phyloP scores from a whole-genome alignment of 2,329 filamentous ascomycete genomes.

The Trichoderma aggressivum region DNA sequence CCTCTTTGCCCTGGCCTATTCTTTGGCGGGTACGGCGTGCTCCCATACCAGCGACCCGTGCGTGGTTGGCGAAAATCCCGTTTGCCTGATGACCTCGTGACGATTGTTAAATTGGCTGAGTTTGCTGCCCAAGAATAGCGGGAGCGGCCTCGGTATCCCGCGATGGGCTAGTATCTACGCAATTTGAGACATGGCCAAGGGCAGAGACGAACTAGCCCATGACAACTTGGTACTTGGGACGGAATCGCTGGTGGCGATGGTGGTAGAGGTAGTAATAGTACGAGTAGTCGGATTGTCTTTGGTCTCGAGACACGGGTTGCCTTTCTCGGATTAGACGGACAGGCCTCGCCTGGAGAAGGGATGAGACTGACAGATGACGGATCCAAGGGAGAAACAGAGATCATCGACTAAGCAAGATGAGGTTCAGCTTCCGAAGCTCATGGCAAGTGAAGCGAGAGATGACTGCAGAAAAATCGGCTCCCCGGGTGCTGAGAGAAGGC shows the following conservation, averaged over 20 bases:
- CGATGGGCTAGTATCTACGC: not conserved
- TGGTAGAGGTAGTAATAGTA: no score
- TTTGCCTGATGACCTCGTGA: not conserved
- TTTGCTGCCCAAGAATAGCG: not conserved
- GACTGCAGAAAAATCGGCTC: not conserved
- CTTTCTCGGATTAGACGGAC: not conserved
- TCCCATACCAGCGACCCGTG: not conserved
- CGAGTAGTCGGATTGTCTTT: not conserved
- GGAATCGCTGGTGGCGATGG: not conserved
- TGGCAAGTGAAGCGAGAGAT: not conserved
- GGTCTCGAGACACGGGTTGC: not conserved
- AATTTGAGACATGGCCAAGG: not conserved
- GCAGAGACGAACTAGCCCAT: not conserved
- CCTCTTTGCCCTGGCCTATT: not conserved
- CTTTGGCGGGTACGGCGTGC: not conserved
- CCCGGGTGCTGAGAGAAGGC: not conserved
- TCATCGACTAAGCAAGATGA: not conserved
- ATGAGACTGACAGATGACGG: not conserved
- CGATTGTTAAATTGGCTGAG: not conserved
- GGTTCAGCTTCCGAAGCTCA: not conserved
- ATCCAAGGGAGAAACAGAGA: not conserved
- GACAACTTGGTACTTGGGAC: not conserved
- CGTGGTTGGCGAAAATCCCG: not conserved
- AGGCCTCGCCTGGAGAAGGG: not conserved
- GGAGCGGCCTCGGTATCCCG: not conserved